Evolutionary conservation across 345 rosid species (phyloP), one percentile per base, ranked within the genome.

Genomic region (Cochlearia excelsa): DNA sequence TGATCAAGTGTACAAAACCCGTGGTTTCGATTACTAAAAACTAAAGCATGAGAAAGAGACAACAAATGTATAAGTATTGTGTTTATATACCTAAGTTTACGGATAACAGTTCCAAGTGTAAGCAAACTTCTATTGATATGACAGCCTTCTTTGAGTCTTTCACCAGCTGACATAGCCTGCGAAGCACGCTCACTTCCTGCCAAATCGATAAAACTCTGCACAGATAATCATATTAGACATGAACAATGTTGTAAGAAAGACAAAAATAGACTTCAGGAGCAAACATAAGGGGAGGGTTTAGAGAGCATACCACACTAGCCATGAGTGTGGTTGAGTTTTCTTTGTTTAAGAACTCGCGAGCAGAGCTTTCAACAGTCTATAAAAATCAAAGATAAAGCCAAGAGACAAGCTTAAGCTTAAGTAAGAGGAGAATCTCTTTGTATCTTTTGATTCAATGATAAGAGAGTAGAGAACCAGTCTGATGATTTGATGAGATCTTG

Each of bases 141-240:
- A 73, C 95, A 93, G 26, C 99, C 99, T 77, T 93, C 99, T 70
- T 93, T 93, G 76, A 93, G 84, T 74, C 97, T 81, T 33, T 91
- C 46, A 33, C 95, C 99, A 57, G 91, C 81, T 59, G 99, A 89
- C 66, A 81, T 74, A 8, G 97, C 69, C 60, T 87, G 99, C 59
- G 97, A 93, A 55, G 99, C 99, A 57, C 95, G 91, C 71, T 93
- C 97, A 51, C 97, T 93, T 54, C 99, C 99, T 7, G 99, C 97
- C 82, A 93, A 71, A 77, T 89, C 99, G 40, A 93, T 75, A 72
- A 93, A 93, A 60, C 84, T 87, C 99, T 93, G 78, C 81, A 76
- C 44, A 46, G 40, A 60, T 33, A 67, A 48, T 2, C 7, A 23
- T 1, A 34, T 52, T 30, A 10, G 4, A 11, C 26, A 60, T 27